Evolutionary conservation across 129 eudicot species (phyloP), one percentile per base, ranked within the genome.

Genomic region (Gnaphalium uliginosum): DNA sequence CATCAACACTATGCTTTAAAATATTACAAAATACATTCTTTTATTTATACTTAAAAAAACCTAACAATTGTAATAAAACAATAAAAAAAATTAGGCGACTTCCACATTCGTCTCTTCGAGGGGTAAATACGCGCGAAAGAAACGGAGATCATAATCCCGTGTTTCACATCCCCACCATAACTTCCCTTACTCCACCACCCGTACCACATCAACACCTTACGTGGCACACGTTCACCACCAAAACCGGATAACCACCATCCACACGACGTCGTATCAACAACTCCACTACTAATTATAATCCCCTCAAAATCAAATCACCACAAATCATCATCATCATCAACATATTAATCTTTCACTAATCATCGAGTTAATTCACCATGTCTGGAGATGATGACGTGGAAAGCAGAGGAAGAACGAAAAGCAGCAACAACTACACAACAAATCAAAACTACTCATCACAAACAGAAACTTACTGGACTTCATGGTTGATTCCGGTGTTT

Each of bases 401-500:
- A 71, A 76, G 70, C 79, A 67, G 85, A 56, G 84, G 80, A 35
- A 71, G 82, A 37, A 5, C 77, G 6, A 78, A 71, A 43, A 78
- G n/a, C 53, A 76, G 59, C 27, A 73, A 53, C 79, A 59, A 54
- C 8, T 8, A n/a, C 6, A 53, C 61, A 56, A 7, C 26, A 8
- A 46, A 60, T 6, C 53, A 50, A 3, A 62, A 57, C 18, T 32
- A 76, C 25, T 9, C 80, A 2, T 15, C 87, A 15, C 57, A 67
- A 7, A 74, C 79, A 8, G 87, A 84, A 10, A 39, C 76, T 21
- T 82, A 80, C 11, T 92, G 96, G 96, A 79, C 82, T 6, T 87
- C 97, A 27, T 92, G 97, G 97, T 8, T 92, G 65, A 85, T 92
- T 22, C 97, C 97, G 1, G 30, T 89, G 64, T 85, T 92, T 62